Percentiles rank a stretch among this genome's conserved stretches.
These are phyloP conservation scores for Botrytis elliptica DNA, from an alignment of 2,329 filamentous ascomycete species.

Conservation along the genomic window DNA sequence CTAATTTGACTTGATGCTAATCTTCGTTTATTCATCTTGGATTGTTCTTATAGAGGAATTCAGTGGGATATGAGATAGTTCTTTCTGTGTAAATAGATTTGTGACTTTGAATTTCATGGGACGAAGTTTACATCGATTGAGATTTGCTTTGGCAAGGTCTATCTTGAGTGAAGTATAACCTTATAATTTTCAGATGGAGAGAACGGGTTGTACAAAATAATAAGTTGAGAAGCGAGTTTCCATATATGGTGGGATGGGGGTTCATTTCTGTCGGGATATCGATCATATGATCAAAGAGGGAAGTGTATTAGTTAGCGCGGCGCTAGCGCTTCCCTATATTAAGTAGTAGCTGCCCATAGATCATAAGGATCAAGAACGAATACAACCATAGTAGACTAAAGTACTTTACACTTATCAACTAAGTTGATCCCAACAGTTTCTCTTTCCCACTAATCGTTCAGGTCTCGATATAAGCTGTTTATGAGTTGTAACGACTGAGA, in stretches of 20 bases:
- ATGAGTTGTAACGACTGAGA: neutral
- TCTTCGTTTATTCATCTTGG: neutral
- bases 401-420: no score
- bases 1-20: neutral
- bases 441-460: fast-evolving
- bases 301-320: no score
- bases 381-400: no score
- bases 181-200: neutral
- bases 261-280: no score
- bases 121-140: neutral
- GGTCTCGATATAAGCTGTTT: neutral
- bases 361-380: no score
- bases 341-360: no score
- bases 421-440: neutral
- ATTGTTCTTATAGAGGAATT: fast-evolving
- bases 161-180: neutral
- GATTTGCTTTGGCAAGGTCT: neutral
- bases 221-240: neutral
- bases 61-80: fast-evolving
- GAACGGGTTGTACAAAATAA: no score
- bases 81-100: neutral
- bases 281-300: no score
- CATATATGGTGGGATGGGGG: neutral
- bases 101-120: neutral
- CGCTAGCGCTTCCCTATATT: no score